Evolutionary conservation across 495 filamentous ascomycete species (phyloP).

Genomic region (Amorphotheca resinae): DNA sequence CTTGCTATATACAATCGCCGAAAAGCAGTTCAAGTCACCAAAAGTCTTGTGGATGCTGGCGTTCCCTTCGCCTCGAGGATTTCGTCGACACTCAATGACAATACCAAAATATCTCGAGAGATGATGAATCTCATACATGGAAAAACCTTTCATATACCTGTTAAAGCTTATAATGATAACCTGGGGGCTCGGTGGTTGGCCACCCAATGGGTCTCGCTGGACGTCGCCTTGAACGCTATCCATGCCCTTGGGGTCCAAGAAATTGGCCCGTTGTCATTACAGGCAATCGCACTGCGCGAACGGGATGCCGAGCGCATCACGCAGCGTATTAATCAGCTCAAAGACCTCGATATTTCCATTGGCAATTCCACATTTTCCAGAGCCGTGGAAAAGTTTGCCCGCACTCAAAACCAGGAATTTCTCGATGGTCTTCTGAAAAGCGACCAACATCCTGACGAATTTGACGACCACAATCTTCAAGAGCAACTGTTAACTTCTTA

Average conservation of each 20-base stretch:
- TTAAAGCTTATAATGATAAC: constrained; percentile 39
- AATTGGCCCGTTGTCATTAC: constrained; percentile 61
- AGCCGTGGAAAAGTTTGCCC: constrained; percentile 45
- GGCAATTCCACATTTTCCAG: constrained; percentile 44
- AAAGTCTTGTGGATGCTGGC: constrained; percentile 19
- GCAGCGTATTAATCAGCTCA: constrained; percentile 42
- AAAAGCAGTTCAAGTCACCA: constrained; percentile 11
- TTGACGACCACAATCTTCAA: constrained; percentile 50
- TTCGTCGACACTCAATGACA: constrained; percentile 6
- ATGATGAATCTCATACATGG: constrained; percentile 19
- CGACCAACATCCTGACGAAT: constrained; percentile 65
- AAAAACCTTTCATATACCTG: constrained; percentile 10
- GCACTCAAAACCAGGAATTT: constrained; percentile 39
- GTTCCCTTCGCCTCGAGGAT: constrained; percentile 15
- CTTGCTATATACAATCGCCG: constrained; percentile 24
- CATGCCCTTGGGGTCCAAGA: constrained; percentile 48
- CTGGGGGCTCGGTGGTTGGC: constrained; percentile 63
- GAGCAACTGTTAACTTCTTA: constrained; percentile 40
- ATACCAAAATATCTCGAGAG: constrained; percentile 15
- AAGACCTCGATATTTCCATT: constrained; percentile 44
- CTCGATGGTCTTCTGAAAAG: constrained; percentile 48
- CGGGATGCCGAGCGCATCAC: constrained; percentile 38
- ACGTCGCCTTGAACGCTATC: constrained; percentile 50
- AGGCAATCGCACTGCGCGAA: constrained; percentile 55
- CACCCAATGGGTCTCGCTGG: constrained; percentile 51